Evolutionary conservation across 2,329 filamentous ascomycete genomes (phyloP).

Genomic region (Mycosphaerella sp.): DNA sequence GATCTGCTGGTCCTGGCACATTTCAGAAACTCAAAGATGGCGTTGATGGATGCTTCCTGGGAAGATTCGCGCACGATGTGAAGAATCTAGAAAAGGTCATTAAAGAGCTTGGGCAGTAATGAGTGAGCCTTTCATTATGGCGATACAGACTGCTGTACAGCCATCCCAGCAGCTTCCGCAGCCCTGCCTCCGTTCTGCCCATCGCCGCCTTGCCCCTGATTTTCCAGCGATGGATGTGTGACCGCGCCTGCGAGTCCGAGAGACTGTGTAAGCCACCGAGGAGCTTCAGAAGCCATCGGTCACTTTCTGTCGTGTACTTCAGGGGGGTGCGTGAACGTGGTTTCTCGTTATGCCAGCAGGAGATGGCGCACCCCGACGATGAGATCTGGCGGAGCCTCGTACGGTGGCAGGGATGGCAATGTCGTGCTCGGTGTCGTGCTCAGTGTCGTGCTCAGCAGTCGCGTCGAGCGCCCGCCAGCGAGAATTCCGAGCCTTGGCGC

Average conservation of each 20-base stretch:
- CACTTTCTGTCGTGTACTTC: too few species aligned
- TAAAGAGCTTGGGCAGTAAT: conserved; percentile 52
- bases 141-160: too few species aligned
- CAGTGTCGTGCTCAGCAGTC: too few species aligned
- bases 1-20: conserved; percentile 72
- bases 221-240: neutral
- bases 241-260: neutral
- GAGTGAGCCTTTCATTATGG: neutral
- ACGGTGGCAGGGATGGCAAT: too few species aligned
- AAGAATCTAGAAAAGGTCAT: conserved; percentile 66
- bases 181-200: neutral
- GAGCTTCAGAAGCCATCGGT: too few species aligned
- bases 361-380: too few species aligned
- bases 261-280: neutral
- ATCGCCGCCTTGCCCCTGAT: neutral
- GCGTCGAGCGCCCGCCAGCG: too few species aligned
- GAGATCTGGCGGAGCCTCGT: too few species aligned
- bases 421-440: too few species aligned
- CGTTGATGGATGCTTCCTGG: conserved; percentile 75
- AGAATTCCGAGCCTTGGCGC: too few species aligned
- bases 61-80: conserved; percentile 73
- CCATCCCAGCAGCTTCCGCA: neutral
- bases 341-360: too few species aligned
- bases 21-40: conserved; percentile 61
- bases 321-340: too few species aligned